A percentile compares a stretch with the other conserved stretches of the same genome.
Conservation (phyloP, 1,284 basidiomycete genomes). For the Moniliophthora roreri region DNA sequence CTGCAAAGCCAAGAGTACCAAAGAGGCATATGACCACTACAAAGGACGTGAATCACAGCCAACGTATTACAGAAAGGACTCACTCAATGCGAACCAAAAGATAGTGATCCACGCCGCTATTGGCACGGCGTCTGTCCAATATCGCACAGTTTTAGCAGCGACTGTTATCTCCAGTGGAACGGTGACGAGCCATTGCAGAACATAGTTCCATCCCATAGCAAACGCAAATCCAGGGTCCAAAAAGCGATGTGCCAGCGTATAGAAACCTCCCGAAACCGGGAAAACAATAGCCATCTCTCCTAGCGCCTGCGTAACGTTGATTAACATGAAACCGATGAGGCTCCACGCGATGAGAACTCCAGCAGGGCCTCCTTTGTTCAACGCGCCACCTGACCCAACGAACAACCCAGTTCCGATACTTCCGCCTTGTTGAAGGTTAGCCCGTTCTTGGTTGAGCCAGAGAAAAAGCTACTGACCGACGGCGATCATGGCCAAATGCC, state of each 20-base stretch:
- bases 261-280: conserved; percentile 52
- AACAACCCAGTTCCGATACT: conserved; percentile 54
- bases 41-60: not conserved
- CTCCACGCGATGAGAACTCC: conserved; percentile 42
- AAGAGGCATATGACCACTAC: conserved; percentile 36
- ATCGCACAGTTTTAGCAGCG: conserved; percentile 42
- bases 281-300: conserved; percentile 55
- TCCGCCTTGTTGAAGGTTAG: conserved; percentile 30
- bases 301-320: conserved; percentile 44
- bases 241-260: conserved; percentile 42
- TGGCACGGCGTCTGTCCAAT: conserved; percentile 36
- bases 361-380: conserved; percentile 39
- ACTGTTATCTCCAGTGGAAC: conserved; percentile 44
- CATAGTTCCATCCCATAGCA: conserved; percentile 52
- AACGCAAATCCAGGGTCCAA: conserved; percentile 52
- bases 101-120: conserved; percentile 47
- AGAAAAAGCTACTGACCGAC: conserved; percentile 30
- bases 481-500: conserved; percentile 45
- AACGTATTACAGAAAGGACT: conserved; percentile 13
- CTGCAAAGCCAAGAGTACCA: conserved; percentile 48
- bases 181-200: conserved; percentile 42
- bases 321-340: conserved; percentile 42
- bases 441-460: not conserved
- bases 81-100: conserved; percentile 42
- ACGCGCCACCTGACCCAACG: conserved; percentile 46